phyloP scores from a whole-genome alignment of 2,329 filamentous ascomycete genomes.

The Arthrinium phaeospermum region DNA sequence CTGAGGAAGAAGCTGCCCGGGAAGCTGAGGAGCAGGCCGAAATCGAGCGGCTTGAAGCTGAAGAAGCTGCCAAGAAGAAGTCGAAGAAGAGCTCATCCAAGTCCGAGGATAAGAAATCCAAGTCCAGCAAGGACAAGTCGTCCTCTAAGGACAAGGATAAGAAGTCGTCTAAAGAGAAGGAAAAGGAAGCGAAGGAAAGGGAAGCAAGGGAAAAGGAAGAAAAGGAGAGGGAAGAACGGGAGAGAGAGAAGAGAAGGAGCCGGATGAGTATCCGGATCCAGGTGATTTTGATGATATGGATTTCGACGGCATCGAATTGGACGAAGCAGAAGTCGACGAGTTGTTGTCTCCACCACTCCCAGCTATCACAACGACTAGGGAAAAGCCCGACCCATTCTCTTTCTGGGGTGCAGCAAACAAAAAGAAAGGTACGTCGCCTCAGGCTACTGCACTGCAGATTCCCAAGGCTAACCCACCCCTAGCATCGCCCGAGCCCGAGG shows the following conservation, averaged over 20 bases:
- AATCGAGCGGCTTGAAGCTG: constrained; percentile 35
- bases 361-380: constrained; percentile 30
- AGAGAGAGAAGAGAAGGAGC: constrained; percentile 35
- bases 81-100: constrained; percentile 51
- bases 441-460: constrained; percentile 32
- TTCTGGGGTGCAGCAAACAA: constrained; percentile 58
- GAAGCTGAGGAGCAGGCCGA: constrained; percentile 33
- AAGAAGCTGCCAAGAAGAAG: constrained; percentile 23
- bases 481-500: constrained; percentile 53
- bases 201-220: constrained; percentile 32
- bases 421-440: constrained; percentile 44
- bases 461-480: constrained; percentile 31
- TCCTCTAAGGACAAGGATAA: constrained; percentile 36
- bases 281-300: constrained; percentile 34
- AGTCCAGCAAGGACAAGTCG: constrained; percentile 38
- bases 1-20: constrained; percentile 36
- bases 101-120: constrained; percentile 39
- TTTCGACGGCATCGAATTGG: constrained; percentile 39
- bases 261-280: constrained; percentile 34
- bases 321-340: constrained; percentile 31
- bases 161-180: constrained; percentile 28
- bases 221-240: constrained; percentile 31
- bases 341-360: constrained; percentile 31
- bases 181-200: constrained; percentile 33
- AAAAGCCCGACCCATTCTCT: constrained; percentile 53